Conservation (phyloP, 768 basidiomycete species). For the Trametes maxima region DNA sequence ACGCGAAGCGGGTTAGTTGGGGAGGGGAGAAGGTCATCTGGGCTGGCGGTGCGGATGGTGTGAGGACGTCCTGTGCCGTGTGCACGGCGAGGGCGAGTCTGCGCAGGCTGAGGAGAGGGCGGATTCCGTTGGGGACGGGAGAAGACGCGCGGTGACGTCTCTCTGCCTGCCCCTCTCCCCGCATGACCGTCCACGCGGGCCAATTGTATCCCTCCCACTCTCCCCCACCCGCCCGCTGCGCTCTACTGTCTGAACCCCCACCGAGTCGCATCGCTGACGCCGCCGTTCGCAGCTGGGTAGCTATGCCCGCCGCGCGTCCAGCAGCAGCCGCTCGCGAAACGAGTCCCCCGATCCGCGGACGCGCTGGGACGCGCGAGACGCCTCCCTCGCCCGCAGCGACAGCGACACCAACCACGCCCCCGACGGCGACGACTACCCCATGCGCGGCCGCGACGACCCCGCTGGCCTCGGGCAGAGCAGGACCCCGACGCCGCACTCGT, state of each 20-base stretch:
- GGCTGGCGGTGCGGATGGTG: conserved; percentile 5
- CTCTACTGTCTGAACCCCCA: no score
- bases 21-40: conserved; percentile 3
- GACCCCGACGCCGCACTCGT: conserved; percentile 23
- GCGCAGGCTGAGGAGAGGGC: no score
- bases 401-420: background rate
- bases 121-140: background rate
- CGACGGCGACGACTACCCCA: conserved; percentile 15
- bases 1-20: conserved; percentile 9
- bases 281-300: conserved; percentile 19
- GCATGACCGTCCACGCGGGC: no score
- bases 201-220: no score
- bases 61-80: background rate
- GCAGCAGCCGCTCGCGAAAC: conserved; percentile 18
- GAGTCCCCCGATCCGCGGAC: conserved; percentile 15
- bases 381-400: conserved; percentile 20
- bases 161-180: no score
- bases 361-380: conserved; percentile 19
- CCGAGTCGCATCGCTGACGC: background rate
- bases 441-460: background rate
- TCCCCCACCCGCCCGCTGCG: no score
- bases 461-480: conserved; percentile 11
- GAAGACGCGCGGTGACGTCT: no score
- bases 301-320: conserved; percentile 27
- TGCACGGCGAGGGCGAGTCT: background rate